Base-by-base conservation (phyloP, 495 filamentous ascomycete genomes). In the Emericellopsis terricola region DNA sequence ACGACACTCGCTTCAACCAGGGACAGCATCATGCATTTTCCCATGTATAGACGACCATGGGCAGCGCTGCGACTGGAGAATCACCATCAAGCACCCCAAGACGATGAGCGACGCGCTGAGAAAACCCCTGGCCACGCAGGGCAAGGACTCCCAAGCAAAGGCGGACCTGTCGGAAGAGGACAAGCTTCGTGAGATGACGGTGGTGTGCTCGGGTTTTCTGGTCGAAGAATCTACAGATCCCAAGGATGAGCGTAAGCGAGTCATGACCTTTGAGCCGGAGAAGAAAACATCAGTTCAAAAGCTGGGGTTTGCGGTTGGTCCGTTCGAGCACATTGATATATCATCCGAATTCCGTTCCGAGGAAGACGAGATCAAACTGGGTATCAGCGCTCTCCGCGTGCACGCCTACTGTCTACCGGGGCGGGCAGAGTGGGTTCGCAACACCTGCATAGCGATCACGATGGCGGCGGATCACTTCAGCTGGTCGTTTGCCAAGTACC, bases 311-410 rank as follows among this genome's bases (percentile, higher is more conserved):
- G 80, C 79, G 8, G 68, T 94, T 18, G 89, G 91, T 0, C 89
- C 91, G 10, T 99, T 99, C 49, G 84, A 94, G 49, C 76, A 84
- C 44, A 70, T 94, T 31, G 83, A 94, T 46, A 59, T 99, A 7
- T 76, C 51, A 41, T 57, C 81, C 6, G 80, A 89, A 43, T 92
- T 81, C 46, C 75, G 91, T 13, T 82, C 84, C 34, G 80, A 78
- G 38, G 81, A 87, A 35, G 81, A 89, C 34, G 91, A 94, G 43
- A 85, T 87, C 44, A 78, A 81, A 42, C 71, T 96, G 33, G 81
- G 81, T 5, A 66, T 71, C 28, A 82, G 82, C 44, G 82, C 82
- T 3, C 69, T 89, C 36, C 81, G 80, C 32, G 64, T 96, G 3
- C 69, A 92, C 45, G 89, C 75, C 0, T 96, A 84, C 52, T 94